Base-by-base conservation (phyloP, 352 stramenopile genomes). In the Phytophthora brassicae region DNA sequence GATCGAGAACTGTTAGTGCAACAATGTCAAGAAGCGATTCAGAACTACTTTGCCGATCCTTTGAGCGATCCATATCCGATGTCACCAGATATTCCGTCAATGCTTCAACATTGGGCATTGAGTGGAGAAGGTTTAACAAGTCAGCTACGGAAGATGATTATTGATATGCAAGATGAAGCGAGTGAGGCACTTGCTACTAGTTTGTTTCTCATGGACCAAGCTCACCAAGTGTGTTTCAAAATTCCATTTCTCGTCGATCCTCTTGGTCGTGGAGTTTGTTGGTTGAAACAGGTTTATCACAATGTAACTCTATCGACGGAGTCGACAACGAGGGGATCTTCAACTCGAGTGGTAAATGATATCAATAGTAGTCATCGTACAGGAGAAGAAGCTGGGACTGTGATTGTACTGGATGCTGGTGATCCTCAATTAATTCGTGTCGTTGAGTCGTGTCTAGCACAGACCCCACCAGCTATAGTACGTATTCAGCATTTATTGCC, bases 181-280 rank as follows among this genome's bases (percentile, higher is more conserved):
- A 44, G 69, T 3, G 60, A 70, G 17, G 57, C 75, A 6, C 61
- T 88, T 19, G 60, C 66, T 3, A 67, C 72, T 9, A 86, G 72
- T 42, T 56, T 90, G 39, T 74, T 85, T 23, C 48, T 88, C 12
- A 70, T 84, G 57, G 69, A 85, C 31, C 75, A 87, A 36, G 54
- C 64, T 14, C 66, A 77, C 22, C 66, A 77, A 61, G 61, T 84
- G 13, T 72, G 75, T 35, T 69, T 74, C 14, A 74, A 77, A 56
- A 79, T 78, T 20, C 69, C 75, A 6, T 54, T 90, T 35, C 63
- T 90, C 0, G 22, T 86, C 0, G 81, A 90, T 28, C 79, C 81
- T n/a, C 57, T 86, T 7, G 53, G 57, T 22, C 55, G 55, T 9
- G 75, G 60, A 8, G 50, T 62, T 16, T 23, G 38, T 4, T 88